phyloP scores from a whole-genome alignment of 1,284 basidiomycete species.

The Microbotryomycetes sp. region DNA sequence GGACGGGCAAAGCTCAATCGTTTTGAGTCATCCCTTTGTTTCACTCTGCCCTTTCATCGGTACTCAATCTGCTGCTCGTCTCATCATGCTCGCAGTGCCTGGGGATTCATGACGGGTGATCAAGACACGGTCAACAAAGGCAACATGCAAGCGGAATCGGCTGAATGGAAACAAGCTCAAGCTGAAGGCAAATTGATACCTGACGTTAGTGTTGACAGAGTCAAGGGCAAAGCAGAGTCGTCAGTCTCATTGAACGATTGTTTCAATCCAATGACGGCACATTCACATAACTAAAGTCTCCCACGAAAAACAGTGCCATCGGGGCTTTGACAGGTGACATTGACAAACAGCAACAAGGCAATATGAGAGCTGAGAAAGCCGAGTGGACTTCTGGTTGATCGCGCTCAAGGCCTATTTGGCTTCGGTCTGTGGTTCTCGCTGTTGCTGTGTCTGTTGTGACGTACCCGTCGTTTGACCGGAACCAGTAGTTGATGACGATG shows the following conservation, averaged over 20 bases:
- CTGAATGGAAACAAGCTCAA: conserved; percentile 40
- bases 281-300: too few species aligned
- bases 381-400: conserved; percentile 40
- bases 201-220: conserved; percentile 8
- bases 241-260: conserved; percentile 30
- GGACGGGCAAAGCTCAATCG: conserved; percentile 42
- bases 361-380: conserved; percentile 40
- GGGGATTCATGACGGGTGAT: conserved; percentile 43
- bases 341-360: conserved; percentile 43
- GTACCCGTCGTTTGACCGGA: too few species aligned
- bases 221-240: conserved; percentile 34
- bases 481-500: too few species aligned
- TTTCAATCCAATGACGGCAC: too few species aligned
- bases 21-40: conserved; percentile 4
- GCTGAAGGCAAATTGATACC: conserved; percentile 21
- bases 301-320: conserved; percentile 36
- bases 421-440: too few species aligned
- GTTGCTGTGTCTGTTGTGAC: too few species aligned
- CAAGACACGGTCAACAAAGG: conserved; percentile 40
- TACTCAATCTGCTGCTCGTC: neutral
- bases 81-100: conserved; percentile 30
- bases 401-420: neutral
- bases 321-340: conserved; percentile 43
- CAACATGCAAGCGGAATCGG: conserved; percentile 42
- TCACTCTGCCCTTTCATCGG: neutral